A percentile compares a stretch with the other conserved stretches of the same genome.
These are phyloP conservation scores for Polyporus tsugae DNA, from an alignment of 1,284 basidiomycete genomes.

Conservation along the genomic window DNA sequence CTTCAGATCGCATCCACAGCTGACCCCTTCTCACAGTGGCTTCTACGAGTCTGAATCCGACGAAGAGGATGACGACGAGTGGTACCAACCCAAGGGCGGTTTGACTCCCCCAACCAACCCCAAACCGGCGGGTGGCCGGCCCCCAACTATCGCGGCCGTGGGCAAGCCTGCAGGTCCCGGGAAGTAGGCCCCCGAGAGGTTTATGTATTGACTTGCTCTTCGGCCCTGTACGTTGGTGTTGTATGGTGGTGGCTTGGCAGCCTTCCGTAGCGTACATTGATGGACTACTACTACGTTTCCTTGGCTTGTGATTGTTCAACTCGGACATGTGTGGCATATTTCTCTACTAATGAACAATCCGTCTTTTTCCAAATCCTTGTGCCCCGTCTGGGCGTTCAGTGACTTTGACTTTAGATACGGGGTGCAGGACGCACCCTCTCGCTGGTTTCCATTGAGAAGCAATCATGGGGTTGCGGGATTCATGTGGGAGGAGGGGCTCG, in stretches of 20 bases:
- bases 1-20: not conserved
- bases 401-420: too few relatives aligned
- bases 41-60: not conserved
- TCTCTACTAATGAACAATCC: not conserved
- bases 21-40: not conserved
- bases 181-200: not conserved
- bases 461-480: too few relatives aligned
- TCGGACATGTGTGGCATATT: not conserved
- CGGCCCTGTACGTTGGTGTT: not conserved
- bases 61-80: not conserved
- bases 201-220: not conserved
- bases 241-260: not conserved
- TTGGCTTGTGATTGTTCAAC: not conserved
- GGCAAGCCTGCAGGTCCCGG: not conserved
- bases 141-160: not conserved
- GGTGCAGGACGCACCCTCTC: too few relatives aligned
- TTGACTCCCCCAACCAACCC: not conserved
- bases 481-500: too few relatives aligned
- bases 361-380: too few relatives aligned
- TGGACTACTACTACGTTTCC: not conserved
- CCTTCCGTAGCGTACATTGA: not conserved
- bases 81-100: constrained; percentile 1
- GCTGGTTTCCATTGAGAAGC: too few relatives aligned
- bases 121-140: not conserved
- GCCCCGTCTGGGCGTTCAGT: too few relatives aligned